Base-by-base conservation (phyloP, 2,329 filamentous ascomycete genomes). In the Aspergillus arachidicola region DNA sequence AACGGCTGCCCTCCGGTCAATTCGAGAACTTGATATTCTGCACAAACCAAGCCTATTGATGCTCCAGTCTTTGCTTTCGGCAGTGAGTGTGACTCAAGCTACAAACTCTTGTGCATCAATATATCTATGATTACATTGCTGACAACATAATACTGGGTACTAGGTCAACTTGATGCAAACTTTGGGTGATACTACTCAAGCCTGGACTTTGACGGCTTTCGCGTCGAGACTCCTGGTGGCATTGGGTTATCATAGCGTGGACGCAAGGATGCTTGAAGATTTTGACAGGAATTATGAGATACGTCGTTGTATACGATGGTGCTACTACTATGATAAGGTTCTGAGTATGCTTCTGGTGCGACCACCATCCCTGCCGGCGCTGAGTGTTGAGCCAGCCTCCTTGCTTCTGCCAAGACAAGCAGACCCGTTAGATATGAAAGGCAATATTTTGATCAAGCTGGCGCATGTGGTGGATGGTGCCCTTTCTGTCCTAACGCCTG, bases 291-390 rank as follows among this genome's bases (percentile, higher is more conserved):
- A 41, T 23, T 19, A 21, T 21, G 55, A 57, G 23, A 57, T 57
- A 21, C 55, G 55, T 11, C 38, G 30, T 16, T 57, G 55, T 21
- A 46, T 45, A 34, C 45, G 45, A 19, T 57, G 45, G 26, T 45
- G 55, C 28, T 57, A 57, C 19, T 57, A 57, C 41, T 34, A 46
- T 32, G 55, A 57, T 45, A 57, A 57, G 41, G 55, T 41, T 9
- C 9, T 57, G 41, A 57, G 55, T 16, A 57, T 57, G 55, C 55
- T 57, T 30, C 30, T 57, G 4, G 55, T 57, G 7, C 55, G 55
- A 16, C 46, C 46, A 19, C 46, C 46, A 30, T 50, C 46, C 46
- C 19, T 50, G 46, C 46, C 46, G 12, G 46, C 46, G 11, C 46
- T 50, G 26, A 30, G 26, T 50, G 26, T 50, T 28, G 46, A 50